phyloP scores from a whole-genome alignment of 2,329 filamentous ascomycete species.

The Aspergillus fijiensis region DNA sequence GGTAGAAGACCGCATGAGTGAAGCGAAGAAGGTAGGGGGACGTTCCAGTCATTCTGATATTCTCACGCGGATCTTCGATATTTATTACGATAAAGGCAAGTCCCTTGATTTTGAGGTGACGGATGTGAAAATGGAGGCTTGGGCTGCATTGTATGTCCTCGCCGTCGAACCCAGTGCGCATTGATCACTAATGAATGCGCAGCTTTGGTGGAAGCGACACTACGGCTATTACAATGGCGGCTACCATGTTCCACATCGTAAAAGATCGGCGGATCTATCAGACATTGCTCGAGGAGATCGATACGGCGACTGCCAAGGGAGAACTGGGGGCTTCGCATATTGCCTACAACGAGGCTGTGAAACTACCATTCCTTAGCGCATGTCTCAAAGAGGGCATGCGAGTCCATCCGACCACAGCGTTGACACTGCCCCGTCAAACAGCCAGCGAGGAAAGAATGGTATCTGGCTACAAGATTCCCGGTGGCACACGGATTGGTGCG shows the following conservation, averaged over 20 bases:
- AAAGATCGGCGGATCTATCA: constrained; percentile 29
- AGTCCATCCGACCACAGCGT: constrained; percentile 34
- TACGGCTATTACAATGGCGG: constrained; percentile 33
- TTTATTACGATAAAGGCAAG: constrained; percentile 29
- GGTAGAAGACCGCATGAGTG: constrained; percentile 23
- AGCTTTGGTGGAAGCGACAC: constrained; percentile 39
- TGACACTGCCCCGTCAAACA: constrained; percentile 23
- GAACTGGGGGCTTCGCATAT: constrained; percentile 17
- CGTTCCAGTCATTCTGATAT: constrained; percentile 23
- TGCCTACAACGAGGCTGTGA: constrained; percentile 28
- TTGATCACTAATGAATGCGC: background rate
- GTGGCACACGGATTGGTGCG: constrained; percentile 9
- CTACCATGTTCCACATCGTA: constrained; percentile 40
- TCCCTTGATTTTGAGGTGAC: constrained; percentile 31
- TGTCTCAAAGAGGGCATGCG: constrained; percentile 53
- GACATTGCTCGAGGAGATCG: constrained; percentile 12
- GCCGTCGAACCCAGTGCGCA: background rate
- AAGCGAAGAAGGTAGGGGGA: constrained; percentile 17
- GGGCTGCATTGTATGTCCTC: constrained; percentile 29
- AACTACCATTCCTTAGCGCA: constrained; percentile 50
- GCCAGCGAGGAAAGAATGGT: constrained; percentile 13
- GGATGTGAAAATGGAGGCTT: constrained; percentile 31
- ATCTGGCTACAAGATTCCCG: constrained; percentile 13
- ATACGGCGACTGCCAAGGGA: background rate
- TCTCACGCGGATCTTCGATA: constrained; percentile 30